Evolutionary conservation across 495 filamentous ascomycete species (phyloP), one percentile per base, ranked within the genome.

Genomic region (Aspergillus campestris): DNA sequence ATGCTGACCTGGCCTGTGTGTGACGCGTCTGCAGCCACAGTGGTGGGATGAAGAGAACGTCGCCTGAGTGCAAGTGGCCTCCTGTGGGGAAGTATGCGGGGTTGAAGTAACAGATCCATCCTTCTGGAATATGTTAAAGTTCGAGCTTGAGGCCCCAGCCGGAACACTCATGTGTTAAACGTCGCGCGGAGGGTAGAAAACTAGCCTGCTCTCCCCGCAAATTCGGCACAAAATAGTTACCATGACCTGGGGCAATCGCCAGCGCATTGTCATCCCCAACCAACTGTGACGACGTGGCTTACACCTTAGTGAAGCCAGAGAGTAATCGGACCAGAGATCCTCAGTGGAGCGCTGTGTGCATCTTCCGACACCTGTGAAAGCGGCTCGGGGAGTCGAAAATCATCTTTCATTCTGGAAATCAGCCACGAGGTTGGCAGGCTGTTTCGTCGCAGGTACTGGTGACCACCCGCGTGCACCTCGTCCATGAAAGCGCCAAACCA

Each of bases 291-390:
- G 9, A 32, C 13, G 24, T 18, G 9, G 64, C 75, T 69, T 64
- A 86, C 84, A 62, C 95, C 87, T 68, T 90, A 95, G 61, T 95
- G 88, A 24, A 94, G 70, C 90, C 89, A 95, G 79, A 97, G 87
- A 24, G 77, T 82, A 3, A 94, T 87, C 0, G 78, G 81, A 1
- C 87, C 86, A 10, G 86, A 90, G 34, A 95, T 80, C 24, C 89
- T 72, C 18, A 94, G 62, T 0, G 87, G 82, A 0, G 86, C 88
- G 57, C 84, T 92, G 56, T 94, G 88, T n/a, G 74, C 66, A 50
- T 81, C 80, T 15, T 77, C 65, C 1, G 57, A 57, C 3, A 82
- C 78, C n/a, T 74, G 62, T 1, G 66, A 62, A 24, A 95, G 66
- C 40, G 80, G 67, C 8, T 73, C 58, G 8, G 89, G 87, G 5